Evolutionary conservation across 2,329 filamentous ascomycete genomes (phyloP).

Genomic region (Aureobasidium mangrovei): DNA sequence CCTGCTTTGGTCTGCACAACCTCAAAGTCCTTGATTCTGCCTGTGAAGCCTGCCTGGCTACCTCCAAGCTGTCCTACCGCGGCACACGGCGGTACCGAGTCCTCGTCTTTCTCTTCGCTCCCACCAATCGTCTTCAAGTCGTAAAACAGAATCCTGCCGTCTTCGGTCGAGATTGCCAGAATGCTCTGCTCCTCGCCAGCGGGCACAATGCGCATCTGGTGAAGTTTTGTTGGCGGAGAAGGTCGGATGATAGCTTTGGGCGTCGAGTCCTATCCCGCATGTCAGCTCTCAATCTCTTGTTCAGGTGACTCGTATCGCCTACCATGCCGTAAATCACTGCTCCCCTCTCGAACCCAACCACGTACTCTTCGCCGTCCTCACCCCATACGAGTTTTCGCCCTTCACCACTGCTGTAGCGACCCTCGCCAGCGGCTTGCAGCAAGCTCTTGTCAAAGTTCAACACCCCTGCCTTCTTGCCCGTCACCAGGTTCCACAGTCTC

Average conservation of each 20-base stretch:
- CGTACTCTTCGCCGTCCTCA: slow-evolving; percentile 67
- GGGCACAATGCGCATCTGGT: slow-evolving; percentile 66
- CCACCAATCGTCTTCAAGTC: slow-evolving; percentile 50
- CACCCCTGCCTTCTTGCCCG: slow-evolving; percentile 89
- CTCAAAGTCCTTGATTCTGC: slow-evolving; percentile 83
- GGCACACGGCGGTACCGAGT: slow-evolving; percentile 38
- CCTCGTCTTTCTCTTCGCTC: slow-evolving; percentile 26
- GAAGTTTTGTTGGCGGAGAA: slow-evolving; percentile 65
- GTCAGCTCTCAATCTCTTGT: background rate
- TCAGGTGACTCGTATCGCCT: slow-evolving; percentile 25
- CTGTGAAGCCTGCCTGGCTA: slow-evolving; percentile 51
- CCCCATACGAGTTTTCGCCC: slow-evolving; percentile 78
- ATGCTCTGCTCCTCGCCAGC: slow-evolving; percentile 37
- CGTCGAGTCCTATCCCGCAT: slow-evolving; percentile 53
- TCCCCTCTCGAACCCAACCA: slow-evolving; percentile 80
- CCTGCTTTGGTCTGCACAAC: slow-evolving; percentile 42
- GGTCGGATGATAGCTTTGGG: slow-evolving; percentile 67
- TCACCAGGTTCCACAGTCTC: slow-evolving; percentile 93
- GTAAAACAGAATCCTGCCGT: slow-evolving; percentile 79
- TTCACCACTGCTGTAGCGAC: slow-evolving; percentile 69
- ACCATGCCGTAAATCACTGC: slow-evolving; percentile 74
- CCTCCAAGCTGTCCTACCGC: slow-evolving; percentile 73
- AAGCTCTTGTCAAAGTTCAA: slow-evolving; percentile 72
- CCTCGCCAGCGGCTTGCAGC: slow-evolving; percentile 66
- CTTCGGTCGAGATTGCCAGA: slow-evolving; percentile 77